Percentiles rank a stretch among this genome's conserved stretches.
phyloP scores from a whole-genome alignment of 257 asterid species.

The Plantago major region DNA sequence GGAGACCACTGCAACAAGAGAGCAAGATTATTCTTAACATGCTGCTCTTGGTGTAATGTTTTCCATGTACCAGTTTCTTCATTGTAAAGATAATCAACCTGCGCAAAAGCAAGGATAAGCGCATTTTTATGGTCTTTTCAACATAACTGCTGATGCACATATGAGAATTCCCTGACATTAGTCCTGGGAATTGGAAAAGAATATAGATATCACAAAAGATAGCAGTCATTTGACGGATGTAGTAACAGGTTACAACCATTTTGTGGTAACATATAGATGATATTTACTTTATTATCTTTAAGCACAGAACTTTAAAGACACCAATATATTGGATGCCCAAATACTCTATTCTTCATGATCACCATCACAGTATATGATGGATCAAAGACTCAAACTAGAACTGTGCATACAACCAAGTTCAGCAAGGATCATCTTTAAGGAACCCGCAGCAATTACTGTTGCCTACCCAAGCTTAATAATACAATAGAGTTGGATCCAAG shows the following conservation, averaged over 20 bases:
- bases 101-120: constrained; percentile 18
- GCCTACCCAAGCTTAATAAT: constrained; percentile 7
- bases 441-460: constrained; percentile 5
- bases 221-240: neutral
- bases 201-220: no score
- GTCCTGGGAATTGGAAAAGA: no score
- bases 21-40: constrained; percentile 52
- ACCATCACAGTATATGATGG: neutral
- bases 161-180: neutral
- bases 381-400: neutral
- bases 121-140: neutral
- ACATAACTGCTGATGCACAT: neutral
- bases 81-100: constrained; percentile 74
- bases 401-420: constrained; percentile 5
- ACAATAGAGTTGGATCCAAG: constrained; percentile 1
- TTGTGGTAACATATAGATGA: neutral
- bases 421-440: neutral
- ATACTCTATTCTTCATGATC: no score
- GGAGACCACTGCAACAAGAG: constrained; percentile 84
- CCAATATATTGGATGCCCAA: neutral
- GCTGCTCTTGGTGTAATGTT: constrained; percentile 40
- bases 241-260: neutral
- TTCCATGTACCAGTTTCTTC: constrained; percentile 44
- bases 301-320: neutral
- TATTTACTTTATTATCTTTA: neutral